Percentiles rank a stretch among this genome's conserved stretches.
These are phyloP conservation scores for Yarrowia sp. DNA, from an alignment of 805 yeast genomes.

Conservation along the genomic window DNA sequence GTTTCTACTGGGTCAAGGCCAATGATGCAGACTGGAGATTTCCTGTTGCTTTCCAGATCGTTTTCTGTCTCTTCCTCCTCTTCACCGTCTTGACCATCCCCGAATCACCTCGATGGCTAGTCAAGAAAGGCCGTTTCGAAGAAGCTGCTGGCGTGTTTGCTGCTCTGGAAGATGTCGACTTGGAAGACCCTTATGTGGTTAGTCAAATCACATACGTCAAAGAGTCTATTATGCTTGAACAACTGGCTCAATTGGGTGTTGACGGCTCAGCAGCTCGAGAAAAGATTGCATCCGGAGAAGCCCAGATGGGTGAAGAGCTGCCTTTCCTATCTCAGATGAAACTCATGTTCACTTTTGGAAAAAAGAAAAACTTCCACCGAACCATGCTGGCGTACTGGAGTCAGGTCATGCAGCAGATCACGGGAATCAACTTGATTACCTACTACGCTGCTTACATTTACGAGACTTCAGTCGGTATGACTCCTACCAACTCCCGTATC, in stretches of 20 bases:
- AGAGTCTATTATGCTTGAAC: slow-evolving; percentile 1
- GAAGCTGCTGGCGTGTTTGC: slow-evolving; percentile 6
- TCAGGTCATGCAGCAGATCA: slow-evolving; percentile 71
- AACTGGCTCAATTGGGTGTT: not conserved
- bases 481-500: not conserved
- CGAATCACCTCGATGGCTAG: slow-evolving; percentile 1
- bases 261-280: not conserved
- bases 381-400: slow-evolving; percentile 41
- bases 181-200: not conserved
- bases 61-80: slow-evolving; percentile 2
- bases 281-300: not conserved
- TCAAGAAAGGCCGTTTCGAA: not conserved
- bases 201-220: slow-evolving; percentile 1
- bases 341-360: slow-evolving; percentile 12
- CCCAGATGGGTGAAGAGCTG: not conserved
- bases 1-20: slow-evolving; percentile 4
- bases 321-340: not conserved
- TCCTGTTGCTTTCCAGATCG: slow-evolving; percentile 1
- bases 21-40: slow-evolving; percentile 1
- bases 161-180: not conserved
- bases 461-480: not conserved
- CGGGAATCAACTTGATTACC: slow-evolving; percentile 74
- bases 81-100: not conserved
- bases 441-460: slow-evolving; percentile 1
- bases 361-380: slow-evolving; percentile 22